Base-by-base conservation (phyloP, 495 filamentous ascomycete genomes). In the Cudoniella acicularis region DNA sequence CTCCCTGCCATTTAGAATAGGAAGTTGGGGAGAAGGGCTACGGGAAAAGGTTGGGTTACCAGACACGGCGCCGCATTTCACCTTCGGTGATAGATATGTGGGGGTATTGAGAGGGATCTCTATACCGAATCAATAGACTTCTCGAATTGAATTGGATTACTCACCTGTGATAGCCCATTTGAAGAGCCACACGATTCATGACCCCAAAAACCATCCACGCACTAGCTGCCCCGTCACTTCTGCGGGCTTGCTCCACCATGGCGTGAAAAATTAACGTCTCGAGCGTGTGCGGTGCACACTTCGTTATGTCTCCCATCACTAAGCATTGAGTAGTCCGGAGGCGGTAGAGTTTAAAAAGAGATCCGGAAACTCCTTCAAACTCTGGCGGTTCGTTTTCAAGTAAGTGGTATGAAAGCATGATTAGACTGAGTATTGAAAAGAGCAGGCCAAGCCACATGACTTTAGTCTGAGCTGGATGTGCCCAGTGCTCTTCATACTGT, bases 81-180 rank as follows among this genome's bases (percentile, higher is more conserved):
- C 87, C 92, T 68, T 95, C 85, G 64, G 93, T 93, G 8, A 91
- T 85, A 3, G 87, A 82, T 58, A 98, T 87, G 49, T 85, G 84
- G 10, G 90, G 81, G 65, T 91, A 96, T 70, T 86, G 84, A 61
- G 87, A 88, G 10, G 90, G 84, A 70, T 98, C 94, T 50, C 94
- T 61, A 83, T 23, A 13, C 8, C 8, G 10, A 23, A 8, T 50
- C 9, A 50, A 21, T n/a, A 24, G 22, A 10, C 4, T 24, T 25
- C 23, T 26, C 20, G 10, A 18, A 21, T 10, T 9, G 10, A 10
- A 23, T 23, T 10, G 4, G 11, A 25, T 6, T 23, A 2, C 10
- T 23, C 8, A 50, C 48, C 48, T 50, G 25, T 79, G 77, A 56
- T 72, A 74, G 1, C 75, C 77, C 70, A 77, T 72, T 53, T 67